Conservation (phyloP, 2,329 filamentous ascomycete genomes). For the Pezicula rhizophila region DNA sequence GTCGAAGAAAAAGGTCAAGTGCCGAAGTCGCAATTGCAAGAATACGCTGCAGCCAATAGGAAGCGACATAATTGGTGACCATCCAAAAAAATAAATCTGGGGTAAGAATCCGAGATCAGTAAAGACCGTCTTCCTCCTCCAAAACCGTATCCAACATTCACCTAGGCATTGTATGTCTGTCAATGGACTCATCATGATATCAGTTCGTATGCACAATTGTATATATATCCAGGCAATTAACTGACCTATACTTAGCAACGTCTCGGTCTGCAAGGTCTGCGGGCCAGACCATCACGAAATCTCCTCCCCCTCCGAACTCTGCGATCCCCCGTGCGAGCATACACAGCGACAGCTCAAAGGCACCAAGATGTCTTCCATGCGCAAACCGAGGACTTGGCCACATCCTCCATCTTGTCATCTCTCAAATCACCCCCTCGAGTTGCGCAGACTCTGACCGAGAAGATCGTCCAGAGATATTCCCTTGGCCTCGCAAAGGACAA, state of each 20-base stretch:
- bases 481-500: conserved; percentile 72
- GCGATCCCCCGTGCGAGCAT: conserved; percentile 17
- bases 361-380: conserved; percentile 55
- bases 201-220: conserved; percentile 10
- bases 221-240: background rate
- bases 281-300: conserved; percentile 20
- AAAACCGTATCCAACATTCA: conserved; percentile 4
- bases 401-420: conserved; percentile 48
- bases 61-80: no score
- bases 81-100: conserved; percentile 8
- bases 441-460: conserved; percentile 81
- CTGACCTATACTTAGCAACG: conserved; percentile 12
- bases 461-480: conserved; percentile 80
- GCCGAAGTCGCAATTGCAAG: no score
- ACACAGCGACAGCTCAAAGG: conserved; percentile 24
- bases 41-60: no score
- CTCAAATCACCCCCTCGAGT: conserved; percentile 30
- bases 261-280: conserved; percentile 23
- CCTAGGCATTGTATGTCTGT: conserved; percentile 9
- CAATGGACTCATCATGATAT: conserved; percentile 22
- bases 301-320: conserved; percentile 17
- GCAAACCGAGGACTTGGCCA: conserved; percentile 48
- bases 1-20: no score
- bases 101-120: background rate
- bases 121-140: background rate